Conservation (phyloP, 1,139 yeast genomes). For the Kurtzmaniella quercitrusa region DNA sequence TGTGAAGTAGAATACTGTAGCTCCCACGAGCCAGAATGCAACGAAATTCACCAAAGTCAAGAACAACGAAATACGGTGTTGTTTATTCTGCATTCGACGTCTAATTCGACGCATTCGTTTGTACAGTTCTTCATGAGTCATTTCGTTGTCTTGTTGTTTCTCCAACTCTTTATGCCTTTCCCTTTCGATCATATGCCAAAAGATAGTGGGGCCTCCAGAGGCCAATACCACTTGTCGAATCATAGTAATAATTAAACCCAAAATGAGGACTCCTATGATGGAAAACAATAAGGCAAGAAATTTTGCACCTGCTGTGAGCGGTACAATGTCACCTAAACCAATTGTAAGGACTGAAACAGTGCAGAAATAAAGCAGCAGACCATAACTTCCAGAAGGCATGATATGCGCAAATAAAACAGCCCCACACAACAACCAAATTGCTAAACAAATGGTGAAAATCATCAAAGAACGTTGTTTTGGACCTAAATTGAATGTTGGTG, state of each 20-base stretch:
- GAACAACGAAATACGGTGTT: slow-evolving; percentile 30
- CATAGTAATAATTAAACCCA: slow-evolving; percentile 71
- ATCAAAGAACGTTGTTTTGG: slow-evolving; percentile 67
- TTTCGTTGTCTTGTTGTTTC: slow-evolving; percentile 12
- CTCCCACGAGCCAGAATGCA: slow-evolving; percentile 69
- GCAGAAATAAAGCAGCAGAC: slow-evolving; percentile 66
- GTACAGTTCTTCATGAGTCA: slow-evolving; percentile 29
- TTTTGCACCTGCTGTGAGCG: slow-evolving; percentile 48
- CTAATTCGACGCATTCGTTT: slow-evolving; percentile 50
- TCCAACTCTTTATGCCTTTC: slow-evolving; percentile 19
- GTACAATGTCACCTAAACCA: slow-evolving; percentile 74
- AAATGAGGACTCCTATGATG: slow-evolving; percentile 60
- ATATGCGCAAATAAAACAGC: slow-evolving; percentile 43
- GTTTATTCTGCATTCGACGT: slow-evolving; percentile 27
- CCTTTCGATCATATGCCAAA: slow-evolving; percentile 58
- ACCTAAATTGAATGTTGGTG: slow-evolving; percentile 64
- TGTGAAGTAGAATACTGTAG: slow-evolving; percentile 50
- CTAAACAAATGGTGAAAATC: slow-evolving; percentile 61
- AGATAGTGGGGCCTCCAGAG: slow-evolving; percentile 57
- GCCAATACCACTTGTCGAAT: slow-evolving; percentile 60
- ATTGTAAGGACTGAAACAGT: slow-evolving; percentile 70
- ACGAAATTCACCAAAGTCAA: slow-evolving; percentile 46
- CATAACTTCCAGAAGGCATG: slow-evolving; percentile 40
- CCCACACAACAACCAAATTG: slow-evolving; percentile 70
- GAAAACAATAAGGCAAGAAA: slow-evolving; percentile 61